Evolutionary conservation across 2,329 filamentous ascomycete species (phyloP).

Genomic region (Xylaria digitata): DNA sequence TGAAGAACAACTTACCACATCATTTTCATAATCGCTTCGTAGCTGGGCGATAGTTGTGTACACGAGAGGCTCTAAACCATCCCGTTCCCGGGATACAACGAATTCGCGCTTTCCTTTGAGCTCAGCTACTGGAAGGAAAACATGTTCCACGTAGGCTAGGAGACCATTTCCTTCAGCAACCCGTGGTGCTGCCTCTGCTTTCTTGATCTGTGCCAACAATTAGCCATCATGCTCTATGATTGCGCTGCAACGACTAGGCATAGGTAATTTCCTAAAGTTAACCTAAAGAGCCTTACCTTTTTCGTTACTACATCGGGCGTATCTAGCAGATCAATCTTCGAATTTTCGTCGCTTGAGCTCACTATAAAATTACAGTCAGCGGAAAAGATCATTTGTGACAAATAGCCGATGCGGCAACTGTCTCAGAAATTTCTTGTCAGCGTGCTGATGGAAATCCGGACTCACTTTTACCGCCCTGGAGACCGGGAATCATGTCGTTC

Average conservation of each 20-base stretch:
- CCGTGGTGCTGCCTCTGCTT: slow-evolving; percentile 82
- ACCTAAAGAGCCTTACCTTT: slow-evolving; percentile 61
- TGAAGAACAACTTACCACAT: slow-evolving; percentile 68
- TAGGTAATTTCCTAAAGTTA: not conserved
- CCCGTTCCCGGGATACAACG: slow-evolving; percentile 72
- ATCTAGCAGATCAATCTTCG: slow-evolving; percentile 94
- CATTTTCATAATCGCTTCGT: slow-evolving; percentile 81
- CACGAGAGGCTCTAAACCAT: slow-evolving; percentile 76
- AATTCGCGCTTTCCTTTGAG: slow-evolving; percentile 73
- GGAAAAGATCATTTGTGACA: not conserved
- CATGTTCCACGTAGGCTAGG: slow-evolving; percentile 85
- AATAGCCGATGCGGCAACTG: not conserved
- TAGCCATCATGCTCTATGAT: not conserved
- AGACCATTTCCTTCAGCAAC: slow-evolving; percentile 87
- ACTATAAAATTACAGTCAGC: slow-evolving; percentile 52
- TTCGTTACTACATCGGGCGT: slow-evolving; percentile 76
- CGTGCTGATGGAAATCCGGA: not conserved
- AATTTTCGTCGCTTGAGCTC: slow-evolving; percentile 71
- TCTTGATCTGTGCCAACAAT: slow-evolving; percentile 67
- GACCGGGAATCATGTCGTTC: slow-evolving; percentile 90
- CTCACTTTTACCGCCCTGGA: slow-evolving; percentile 78
- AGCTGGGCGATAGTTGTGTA: slow-evolving; percentile 82
- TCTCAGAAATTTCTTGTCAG: not conserved
- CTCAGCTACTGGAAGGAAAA: slow-evolving; percentile 81
- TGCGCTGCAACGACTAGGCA: not conserved